These are phyloP conservation scores for Lepidium aucheri DNA, from an alignment of 345 rosid species.

Conservation along the genomic window DNA sequence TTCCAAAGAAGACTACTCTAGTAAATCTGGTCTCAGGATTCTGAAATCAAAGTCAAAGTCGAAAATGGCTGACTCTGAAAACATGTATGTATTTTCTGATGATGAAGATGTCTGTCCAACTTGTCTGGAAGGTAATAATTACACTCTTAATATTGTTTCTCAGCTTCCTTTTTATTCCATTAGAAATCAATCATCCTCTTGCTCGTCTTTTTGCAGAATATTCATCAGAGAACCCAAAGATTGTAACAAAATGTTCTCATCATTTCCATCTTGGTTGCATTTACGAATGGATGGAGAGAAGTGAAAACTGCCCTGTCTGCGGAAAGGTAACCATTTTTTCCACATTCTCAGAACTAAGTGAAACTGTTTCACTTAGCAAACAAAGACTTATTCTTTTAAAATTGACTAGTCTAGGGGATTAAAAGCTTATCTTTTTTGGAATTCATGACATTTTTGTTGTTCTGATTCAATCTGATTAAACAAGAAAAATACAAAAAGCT, in stretches of 20 bases:
- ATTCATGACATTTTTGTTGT: neutral
- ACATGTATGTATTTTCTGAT: constrained; percentile 51
- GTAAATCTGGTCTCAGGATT: constrained; percentile 48
- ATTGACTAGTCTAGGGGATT: neutral
- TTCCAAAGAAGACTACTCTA: constrained; percentile 46
- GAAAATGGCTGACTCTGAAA: constrained; percentile 36
- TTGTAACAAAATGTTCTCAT: constrained; percentile 82
- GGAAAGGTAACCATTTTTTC: constrained; percentile 59
- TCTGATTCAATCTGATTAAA: neutral
- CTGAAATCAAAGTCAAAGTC: constrained; percentile 50
- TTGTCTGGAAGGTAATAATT: constrained; percentile 75
- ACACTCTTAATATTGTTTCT: neutral
- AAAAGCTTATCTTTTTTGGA: neutral
- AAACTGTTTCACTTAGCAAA: neutral
- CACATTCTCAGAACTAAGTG: neutral
- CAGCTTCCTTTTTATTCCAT: neutral
- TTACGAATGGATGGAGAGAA: constrained; percentile 99
- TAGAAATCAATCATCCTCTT: neutral
- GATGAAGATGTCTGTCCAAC: constrained; percentile 97
- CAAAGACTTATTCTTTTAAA: neutral
- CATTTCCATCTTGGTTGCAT: constrained; percentile 99
- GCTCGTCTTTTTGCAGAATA: constrained; percentile 50
- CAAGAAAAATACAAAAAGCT: neutral
- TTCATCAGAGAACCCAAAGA: constrained; percentile 88
- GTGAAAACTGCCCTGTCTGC: constrained; percentile 94